Conservation (phyloP, 257 asterid genomes). For the Solanum bulbocastanum region DNA sequence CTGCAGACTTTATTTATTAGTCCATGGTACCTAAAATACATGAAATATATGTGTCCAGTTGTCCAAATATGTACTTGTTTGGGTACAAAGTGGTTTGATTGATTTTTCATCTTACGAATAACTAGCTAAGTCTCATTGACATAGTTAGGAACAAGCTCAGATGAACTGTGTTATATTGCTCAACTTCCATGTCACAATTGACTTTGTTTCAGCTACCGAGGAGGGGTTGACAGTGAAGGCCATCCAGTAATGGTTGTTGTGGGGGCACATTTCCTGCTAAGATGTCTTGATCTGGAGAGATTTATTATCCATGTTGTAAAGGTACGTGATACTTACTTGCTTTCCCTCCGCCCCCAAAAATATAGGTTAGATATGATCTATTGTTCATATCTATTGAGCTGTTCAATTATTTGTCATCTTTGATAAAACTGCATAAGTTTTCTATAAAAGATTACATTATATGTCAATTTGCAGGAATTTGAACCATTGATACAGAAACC, state of each 20-base stretch:
- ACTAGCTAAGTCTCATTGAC: not conserved
- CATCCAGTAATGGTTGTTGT: conserved; percentile 92
- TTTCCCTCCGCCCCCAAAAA: not conserved
- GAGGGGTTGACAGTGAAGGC: conserved; percentile 92
- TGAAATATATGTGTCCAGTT: not conserved
- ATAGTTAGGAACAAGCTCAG: not conserved
- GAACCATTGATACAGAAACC: conserved; percentile 98
- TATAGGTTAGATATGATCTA: not conserved
- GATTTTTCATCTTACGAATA: not conserved
- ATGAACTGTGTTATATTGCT: not conserved
- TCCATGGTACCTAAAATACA: not conserved
- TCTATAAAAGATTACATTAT: not conserved
- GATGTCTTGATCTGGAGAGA: conserved; percentile 88
- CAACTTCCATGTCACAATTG: not conserved
- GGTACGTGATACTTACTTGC: conserved; percentile 27
- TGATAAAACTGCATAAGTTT: not conserved
- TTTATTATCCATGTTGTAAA: conserved; percentile 69
- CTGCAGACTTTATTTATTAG: not conserved
- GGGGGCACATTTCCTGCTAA: conserved; percentile 92
- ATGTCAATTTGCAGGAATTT: conserved; percentile 60
- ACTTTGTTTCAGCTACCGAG: conserved; percentile 58
- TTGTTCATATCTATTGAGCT: not conserved
- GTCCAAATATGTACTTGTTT: not conserved
- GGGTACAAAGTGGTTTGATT: not conserved
- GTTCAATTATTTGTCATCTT: not conserved